Evolutionary conservation across 148 eudicot species (phyloP), one percentile per base, ranked within the genome.

Genomic region (Persicaria tinctoria): DNA sequence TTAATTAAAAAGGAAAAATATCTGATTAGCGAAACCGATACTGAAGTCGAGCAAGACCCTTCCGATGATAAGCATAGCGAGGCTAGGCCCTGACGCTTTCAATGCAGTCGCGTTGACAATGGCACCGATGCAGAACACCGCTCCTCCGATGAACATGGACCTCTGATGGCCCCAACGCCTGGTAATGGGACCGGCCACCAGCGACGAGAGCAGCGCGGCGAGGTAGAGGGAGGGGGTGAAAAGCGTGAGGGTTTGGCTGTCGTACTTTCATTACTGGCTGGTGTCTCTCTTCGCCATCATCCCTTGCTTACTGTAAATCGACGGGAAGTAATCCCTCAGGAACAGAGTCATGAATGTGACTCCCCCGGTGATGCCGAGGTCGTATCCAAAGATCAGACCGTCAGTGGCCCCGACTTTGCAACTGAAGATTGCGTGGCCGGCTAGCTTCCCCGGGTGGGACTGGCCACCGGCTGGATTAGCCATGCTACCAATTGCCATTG

Each of bases 291-390:
- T 80, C 48, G 17, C 27, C 77, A 60, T 81, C 92, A 71, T 74
- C 80, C 51, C 68, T 78, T 89, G 84, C 69, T 77, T 86, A 1
- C 5, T 54, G 71, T 86, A 88, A 55, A 88, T 88, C 12, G 75
- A 75, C 3, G 85, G 89, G 79, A 86, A 88, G 73, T 82, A 88
- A 78, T 74, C 80, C 76, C 46, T 79, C 55, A 88, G 77, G 60
- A 88, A 88, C 63, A 85, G 78, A 69, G 78, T 87, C 89, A 88
- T 88, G 20, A 89, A 86, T 70, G 86, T 86, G 76, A 88, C 91
- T 60, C 91, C 91, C 91, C 91, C 88, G 85, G 68, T 18, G 8
- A 63, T 63, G 14, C 68, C 68, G 41, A 63, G 38, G 7, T 63
- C 68, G 41, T 63, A 63, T 4, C 68, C 68, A 8, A 63, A 63